Evolutionary conservation across 768 basidiomycete genomes (phyloP).

Genomic region (Kwoniella dendrophila): DNA sequence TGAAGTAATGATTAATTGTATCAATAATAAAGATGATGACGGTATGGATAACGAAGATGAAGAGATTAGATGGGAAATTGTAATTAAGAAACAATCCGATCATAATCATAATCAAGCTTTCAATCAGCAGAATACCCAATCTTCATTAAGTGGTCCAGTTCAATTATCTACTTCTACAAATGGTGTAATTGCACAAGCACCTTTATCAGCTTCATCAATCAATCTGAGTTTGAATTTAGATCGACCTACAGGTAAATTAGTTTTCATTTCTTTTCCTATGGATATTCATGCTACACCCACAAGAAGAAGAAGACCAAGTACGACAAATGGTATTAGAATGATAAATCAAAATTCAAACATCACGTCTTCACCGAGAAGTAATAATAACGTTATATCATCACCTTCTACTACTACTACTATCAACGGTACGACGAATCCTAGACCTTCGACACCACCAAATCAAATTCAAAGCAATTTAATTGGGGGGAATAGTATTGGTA

Average conservation of each 20-base stretch:
- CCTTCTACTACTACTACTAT: too few species aligned
- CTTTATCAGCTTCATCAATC: constrained; percentile 38
- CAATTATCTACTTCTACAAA: constrained; percentile 21
- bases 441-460: constrained; percentile 2
- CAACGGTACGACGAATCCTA: too few species aligned
- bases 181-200: constrained; percentile 19
- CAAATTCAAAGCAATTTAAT: background rate
- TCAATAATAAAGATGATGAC: constrained; percentile 12
- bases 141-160: constrained; percentile 7
- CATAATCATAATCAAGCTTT: too few species aligned
- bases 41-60: constrained; percentile 8
- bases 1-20: constrained; percentile 32
- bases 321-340: background rate
- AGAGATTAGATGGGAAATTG: constrained; percentile 67
- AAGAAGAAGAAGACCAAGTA: constrained; percentile 8
- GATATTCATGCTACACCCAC: constrained; percentile 33
- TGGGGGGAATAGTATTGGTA: background rate
- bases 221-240: constrained; percentile 48
- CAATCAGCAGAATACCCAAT: background rate
- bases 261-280: constrained; percentile 46
- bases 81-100: constrained; percentile 51
- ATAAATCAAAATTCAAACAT: background rate
- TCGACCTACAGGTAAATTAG: constrained; percentile 47
- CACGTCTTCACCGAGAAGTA: background rate
- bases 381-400: background rate